These are phyloP conservation scores for Cornus kousa DNA, from an alignment of 148 eudicot genomes.

Conservation along the genomic window DNA sequence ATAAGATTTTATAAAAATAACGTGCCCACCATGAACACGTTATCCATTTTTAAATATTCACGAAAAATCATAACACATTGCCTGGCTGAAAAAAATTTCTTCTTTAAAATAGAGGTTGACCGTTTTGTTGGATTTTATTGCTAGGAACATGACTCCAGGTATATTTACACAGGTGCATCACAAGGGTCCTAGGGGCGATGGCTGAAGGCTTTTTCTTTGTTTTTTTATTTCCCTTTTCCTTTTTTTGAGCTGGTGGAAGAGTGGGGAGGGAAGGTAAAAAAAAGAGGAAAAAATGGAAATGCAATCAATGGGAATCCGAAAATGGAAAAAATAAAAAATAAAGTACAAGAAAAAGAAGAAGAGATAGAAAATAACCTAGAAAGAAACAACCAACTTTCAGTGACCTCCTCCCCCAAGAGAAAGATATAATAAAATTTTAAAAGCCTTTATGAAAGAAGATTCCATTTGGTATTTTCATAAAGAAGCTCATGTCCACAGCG, in stretches of 20 bases:
- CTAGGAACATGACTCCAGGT: neutral
- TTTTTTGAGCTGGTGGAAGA: neutral
- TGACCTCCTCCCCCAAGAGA: neutral
- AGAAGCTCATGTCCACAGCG: neutral
- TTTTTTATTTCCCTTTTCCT: too few relatives aligned
- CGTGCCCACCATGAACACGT: neutral
- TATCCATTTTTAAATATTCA: too few relatives aligned
- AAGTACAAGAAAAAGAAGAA: too few relatives aligned
- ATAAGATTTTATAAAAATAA: neutral
- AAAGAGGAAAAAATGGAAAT: neutral
- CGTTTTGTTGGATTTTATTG: too few relatives aligned
- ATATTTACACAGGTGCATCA: neutral
- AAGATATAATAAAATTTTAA: too few relatives aligned
- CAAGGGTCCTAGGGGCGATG: neutral
- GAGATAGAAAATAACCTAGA: too few relatives aligned
- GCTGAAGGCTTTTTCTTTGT: neutral
- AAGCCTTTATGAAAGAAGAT: neutral
- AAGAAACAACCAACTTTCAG: too few relatives aligned
- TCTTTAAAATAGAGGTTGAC: too few relatives aligned
- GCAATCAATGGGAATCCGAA: neutral
- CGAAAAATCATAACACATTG: too few relatives aligned
- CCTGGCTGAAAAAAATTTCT: too few relatives aligned
- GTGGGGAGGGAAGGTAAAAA: neutral
- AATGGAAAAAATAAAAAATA: neutral
- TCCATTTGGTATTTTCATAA: neutral